Conservation (phyloP, 2,329 filamentous ascomycete genomes). For the Fusarium secorum region DNA sequence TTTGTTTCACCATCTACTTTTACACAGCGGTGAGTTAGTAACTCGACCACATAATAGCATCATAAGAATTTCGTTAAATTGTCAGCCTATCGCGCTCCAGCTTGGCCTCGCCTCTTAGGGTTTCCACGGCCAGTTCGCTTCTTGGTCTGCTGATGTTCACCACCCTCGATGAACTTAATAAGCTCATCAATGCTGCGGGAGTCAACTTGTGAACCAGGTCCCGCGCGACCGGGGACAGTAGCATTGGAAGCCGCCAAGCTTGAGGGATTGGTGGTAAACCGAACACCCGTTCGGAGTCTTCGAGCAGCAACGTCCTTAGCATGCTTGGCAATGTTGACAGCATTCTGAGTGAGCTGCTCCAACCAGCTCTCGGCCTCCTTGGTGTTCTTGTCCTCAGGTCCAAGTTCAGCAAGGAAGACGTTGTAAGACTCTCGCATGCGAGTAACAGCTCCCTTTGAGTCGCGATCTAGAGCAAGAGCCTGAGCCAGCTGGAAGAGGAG, state of each 20-base stretch:
- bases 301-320: slow-evolving; percentile 84
- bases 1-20: slow-evolving; percentile 31
- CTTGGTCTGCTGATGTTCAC: slow-evolving; percentile 64
- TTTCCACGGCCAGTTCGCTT: slow-evolving; percentile 63
- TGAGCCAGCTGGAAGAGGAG: slow-evolving; percentile 97
- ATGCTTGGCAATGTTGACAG: slow-evolving; percentile 92
- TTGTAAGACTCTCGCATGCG: slow-evolving; percentile 97
- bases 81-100: slow-evolving; percentile 29
- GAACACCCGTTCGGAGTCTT: slow-evolving; percentile 73
- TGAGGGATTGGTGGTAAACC: slow-evolving; percentile 60
- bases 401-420: slow-evolving; percentile 89
- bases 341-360: slow-evolving; percentile 93
- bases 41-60: slow-evolving; percentile 23
- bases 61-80: slow-evolving; percentile 19
- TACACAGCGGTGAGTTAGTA: slow-evolving; percentile 31
- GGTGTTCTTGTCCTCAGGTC: slow-evolving; percentile 92
- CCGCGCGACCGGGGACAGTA: slow-evolving; percentile 45
- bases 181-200: slow-evolving; percentile 91
- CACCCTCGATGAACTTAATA: slow-evolving; percentile 91
- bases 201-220: slow-evolving; percentile 61
- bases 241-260: slow-evolving; percentile 41
- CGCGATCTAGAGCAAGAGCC: slow-evolving; percentile 92
- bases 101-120: slow-evolving; percentile 61
- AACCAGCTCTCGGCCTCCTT: slow-evolving; percentile 98
- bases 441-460: slow-evolving; percentile 88